Conservation (phyloP, 2,329 filamentous ascomycete species). For the Scortechinia acanthostroma region DNA sequence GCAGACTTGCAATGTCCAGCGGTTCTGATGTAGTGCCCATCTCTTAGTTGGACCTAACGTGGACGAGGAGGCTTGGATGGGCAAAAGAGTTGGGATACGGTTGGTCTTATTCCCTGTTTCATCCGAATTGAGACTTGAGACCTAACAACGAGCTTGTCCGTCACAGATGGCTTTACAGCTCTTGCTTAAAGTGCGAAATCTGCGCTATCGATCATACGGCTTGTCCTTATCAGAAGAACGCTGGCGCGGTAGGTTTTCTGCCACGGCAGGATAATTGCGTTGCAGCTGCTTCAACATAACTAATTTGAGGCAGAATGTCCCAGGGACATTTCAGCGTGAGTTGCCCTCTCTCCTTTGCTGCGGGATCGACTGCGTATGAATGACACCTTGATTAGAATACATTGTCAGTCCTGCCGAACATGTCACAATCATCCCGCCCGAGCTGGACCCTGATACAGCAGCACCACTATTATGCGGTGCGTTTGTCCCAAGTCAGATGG, state of each 20-base stretch:
- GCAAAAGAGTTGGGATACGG: neutral
- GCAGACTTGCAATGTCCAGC: neutral
- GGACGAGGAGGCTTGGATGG: neutral
- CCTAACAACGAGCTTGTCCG: neutral
- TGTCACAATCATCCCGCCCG: slow-evolving; percentile 21
- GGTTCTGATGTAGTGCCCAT: neutral
- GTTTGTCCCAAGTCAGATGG: slow-evolving; percentile 3
- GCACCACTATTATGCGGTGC: slow-evolving; percentile 25
- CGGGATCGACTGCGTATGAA: too few relatives aligned
- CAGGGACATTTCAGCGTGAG: slow-evolving; percentile 21
- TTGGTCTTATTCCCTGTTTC: neutral
- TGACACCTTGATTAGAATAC: slow-evolving; percentile 11
- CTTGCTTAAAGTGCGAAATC: slow-evolving; percentile 24
- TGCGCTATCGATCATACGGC: slow-evolving; percentile 24
- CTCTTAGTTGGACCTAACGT: neutral
- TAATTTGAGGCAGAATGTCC: slow-evolving; percentile 16
- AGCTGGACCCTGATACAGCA: slow-evolving; percentile 18
- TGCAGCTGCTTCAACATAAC: too few relatives aligned
- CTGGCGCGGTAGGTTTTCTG: slow-evolving; percentile 9
- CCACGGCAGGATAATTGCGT: neutral
- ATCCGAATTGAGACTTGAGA: neutral
- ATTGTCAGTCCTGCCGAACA: slow-evolving; percentile 21
- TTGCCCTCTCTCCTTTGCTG: neutral
- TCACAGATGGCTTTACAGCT: slow-evolving; percentile 25
- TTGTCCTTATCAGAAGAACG: slow-evolving; percentile 24